Evolutionary conservation across 2,329 filamentous ascomycete genomes (phyloP).

Genomic region (Lasiodiplodia sp.): DNA sequence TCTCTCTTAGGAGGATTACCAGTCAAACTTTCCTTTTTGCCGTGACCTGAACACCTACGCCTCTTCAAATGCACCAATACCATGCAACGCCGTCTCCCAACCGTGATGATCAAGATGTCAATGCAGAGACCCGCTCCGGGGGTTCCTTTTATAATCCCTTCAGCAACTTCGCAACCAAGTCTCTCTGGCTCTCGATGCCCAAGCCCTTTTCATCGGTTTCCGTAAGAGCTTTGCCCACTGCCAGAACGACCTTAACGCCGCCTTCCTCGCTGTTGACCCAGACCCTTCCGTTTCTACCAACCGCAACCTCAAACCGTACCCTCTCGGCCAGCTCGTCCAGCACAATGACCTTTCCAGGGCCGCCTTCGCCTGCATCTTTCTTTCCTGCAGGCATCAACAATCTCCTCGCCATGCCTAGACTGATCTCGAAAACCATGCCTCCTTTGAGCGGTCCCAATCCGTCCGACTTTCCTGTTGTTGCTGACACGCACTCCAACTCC

Average conservation of each 20-base stretch:
- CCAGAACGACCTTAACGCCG: conserved; percentile 72
- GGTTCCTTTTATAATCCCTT: conserved; percentile 56
- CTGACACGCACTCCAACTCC: conserved; percentile 88
- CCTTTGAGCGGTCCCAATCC: conserved; percentile 83
- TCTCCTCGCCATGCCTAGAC: conserved; percentile 80
- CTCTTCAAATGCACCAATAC: conserved; percentile 6
- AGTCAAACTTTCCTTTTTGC: neutral
- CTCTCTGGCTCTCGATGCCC: conserved; percentile 71
- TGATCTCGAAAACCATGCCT: conserved; percentile 86
- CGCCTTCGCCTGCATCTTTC: conserved; percentile 54
- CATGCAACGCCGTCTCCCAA: neutral
- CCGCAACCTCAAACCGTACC: conserved; percentile 89
- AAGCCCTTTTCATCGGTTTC: conserved; percentile 76
- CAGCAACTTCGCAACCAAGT: conserved; percentile 71
- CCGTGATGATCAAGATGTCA: conserved; percentile 7
- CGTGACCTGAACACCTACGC: neutral
- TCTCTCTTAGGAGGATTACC: neutral
- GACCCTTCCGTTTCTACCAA: conserved; percentile 88
- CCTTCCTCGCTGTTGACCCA: conserved; percentile 82
- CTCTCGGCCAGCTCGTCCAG: conserved; percentile 84
- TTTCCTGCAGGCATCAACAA: conserved; percentile 67
- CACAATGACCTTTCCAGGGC: conserved; percentile 62
- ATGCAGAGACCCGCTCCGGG: neutral
- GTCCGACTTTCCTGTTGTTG: conserved; percentile 85
- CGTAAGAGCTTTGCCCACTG: conserved; percentile 78